phyloP scores from a whole-genome alignment of 305 asterid species.

The Andrographis paniculata region DNA sequence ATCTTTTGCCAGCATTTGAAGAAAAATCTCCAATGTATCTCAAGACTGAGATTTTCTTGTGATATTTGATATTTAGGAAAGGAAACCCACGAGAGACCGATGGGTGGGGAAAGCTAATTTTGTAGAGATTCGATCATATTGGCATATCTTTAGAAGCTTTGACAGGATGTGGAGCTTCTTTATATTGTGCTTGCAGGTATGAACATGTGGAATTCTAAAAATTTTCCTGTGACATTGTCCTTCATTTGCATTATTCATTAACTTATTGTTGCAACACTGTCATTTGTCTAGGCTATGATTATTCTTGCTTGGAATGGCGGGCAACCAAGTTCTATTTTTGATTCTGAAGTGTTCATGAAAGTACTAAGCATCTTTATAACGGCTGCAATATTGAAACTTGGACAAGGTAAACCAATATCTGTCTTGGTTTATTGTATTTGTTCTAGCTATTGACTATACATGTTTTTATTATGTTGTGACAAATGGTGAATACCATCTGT shows the following conservation, averaged over 20 bases:
- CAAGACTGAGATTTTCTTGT: neutral
- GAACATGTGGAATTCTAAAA: constrained; percentile 14
- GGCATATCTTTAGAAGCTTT: constrained; percentile 94
- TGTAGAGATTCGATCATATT: constrained; percentile 93
- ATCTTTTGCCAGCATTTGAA: too few species aligned
- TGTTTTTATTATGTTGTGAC: too few species aligned
- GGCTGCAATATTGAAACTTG: constrained; percentile 94
- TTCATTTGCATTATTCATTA: constrained; percentile 11
- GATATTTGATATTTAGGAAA: constrained; percentile 39
- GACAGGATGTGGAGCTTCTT: constrained; percentile 99
- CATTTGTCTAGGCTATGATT: constrained; percentile 80
- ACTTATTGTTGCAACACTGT: constrained; percentile 15
- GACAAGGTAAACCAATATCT: constrained; percentile 57
- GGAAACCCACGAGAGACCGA: constrained; percentile 52
- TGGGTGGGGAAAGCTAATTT: constrained; percentile 99
- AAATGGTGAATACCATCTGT: too few species aligned
- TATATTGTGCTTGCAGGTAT: constrained; percentile 94
- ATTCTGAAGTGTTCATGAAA: constrained; percentile 62
- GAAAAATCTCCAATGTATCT: neutral
- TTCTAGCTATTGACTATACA: too few species aligned
- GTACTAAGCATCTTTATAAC: constrained; percentile 90
- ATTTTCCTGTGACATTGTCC: neutral
- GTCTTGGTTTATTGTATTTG: too few species aligned
- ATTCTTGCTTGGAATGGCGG: constrained; percentile 98
- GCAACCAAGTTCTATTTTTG: constrained; percentile 53